Percentiles rank a stretch among this genome's conserved stretches.
These are phyloP conservation scores for Cubamyces lactineus DNA, from an alignment of 768 basidiomycete species.

Conservation along the genomic window DNA sequence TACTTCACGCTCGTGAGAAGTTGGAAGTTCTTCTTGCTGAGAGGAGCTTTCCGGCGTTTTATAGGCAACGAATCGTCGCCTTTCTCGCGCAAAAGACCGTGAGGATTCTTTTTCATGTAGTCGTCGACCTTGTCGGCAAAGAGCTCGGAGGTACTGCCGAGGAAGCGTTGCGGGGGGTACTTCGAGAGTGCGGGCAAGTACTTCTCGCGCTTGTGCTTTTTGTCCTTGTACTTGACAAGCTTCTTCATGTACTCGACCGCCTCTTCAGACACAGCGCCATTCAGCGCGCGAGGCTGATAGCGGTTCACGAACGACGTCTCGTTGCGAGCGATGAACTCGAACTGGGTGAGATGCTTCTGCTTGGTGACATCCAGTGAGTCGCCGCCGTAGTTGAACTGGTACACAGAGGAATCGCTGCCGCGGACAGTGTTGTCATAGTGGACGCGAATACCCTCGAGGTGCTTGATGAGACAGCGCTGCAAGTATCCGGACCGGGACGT, in stretches of 20 bases:
- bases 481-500: slow-evolving; percentile 98
- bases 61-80: slow-evolving; percentile 44
- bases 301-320: slow-evolving; percentile 75
- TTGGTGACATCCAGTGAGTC: slow-evolving; percentile 96
- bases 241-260: slow-evolving; percentile 88
- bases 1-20: slow-evolving; percentile 91
- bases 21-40: slow-evolving; percentile 66
- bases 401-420: slow-evolving; percentile 89
- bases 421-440: slow-evolving; percentile 99
- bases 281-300: slow-evolving; percentile 62
- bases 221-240: slow-evolving; percentile 68
- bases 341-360: slow-evolving; percentile 93
- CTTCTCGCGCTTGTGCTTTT: slow-evolving; percentile 56
- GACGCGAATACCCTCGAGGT: slow-evolving; percentile 93
- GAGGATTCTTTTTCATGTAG: slow-evolving; percentile 79
- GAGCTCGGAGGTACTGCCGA: slow-evolving; percentile 91
- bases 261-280: slow-evolving; percentile 58
- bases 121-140: slow-evolving; percentile 81
- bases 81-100: slow-evolving; percentile 49
- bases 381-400: slow-evolving; percentile 97
- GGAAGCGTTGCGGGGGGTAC: slow-evolving; percentile 75
- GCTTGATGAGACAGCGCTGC: slow-evolving; percentile 97
- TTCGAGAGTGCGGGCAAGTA: slow-evolving; percentile 72
- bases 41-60: slow-evolving; percentile 49
- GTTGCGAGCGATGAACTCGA: slow-evolving; percentile 92